Base-by-base conservation (phyloP, 305 asterid genomes). In the Euphrasia arctica region DNA sequence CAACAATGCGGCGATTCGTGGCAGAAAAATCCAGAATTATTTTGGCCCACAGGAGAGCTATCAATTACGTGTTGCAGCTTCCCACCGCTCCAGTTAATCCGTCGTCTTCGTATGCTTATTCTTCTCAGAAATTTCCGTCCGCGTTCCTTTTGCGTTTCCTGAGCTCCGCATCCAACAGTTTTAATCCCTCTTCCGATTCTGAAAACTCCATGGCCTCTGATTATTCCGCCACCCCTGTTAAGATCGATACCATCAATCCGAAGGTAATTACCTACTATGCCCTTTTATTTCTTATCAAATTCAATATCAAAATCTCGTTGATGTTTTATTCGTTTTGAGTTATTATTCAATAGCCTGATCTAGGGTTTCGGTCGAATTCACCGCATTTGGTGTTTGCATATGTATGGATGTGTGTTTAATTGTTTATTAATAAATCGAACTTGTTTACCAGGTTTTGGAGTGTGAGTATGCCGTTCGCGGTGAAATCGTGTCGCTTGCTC, bases 381-480 rank as follows among this genome's bases (percentile, higher is more conserved):
- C 52, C 27, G 31, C 10, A 3, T 18, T 71, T 43, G 15, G 12
- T 58, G 22, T 62, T 15, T 47, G 31, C 25, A 54, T 45, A 3
- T 6, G 10, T 31, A 2, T 18, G 4, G 1, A 25, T 25, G 4
- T 36, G 9, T 39, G 12, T 39, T 51, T 49, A 9, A 60, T 41
- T 58, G 5, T n/a, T 29, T 4, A 54, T 2, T 22, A 54, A 9
- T 54, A 66, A 39, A 39, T 7, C 50, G 3, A 66, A 58, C 43
- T 62, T 68, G 7, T 66, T 62, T 74, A 43, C 65, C 78, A 83
- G 89, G 95, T 92, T 60, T 66, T 85, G 87, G 86, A 84, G 74
- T 89, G 97, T 6, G 95, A 92, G 63, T 89, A 92, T 80, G 98
- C 98, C 55, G 97, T 92, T 57, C 98, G 98, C 6, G 98, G 98